Evolutionary conservation across 371 early-diverging fungal species (phyloP).

Genomic region (Syncephalis plumigaleata): DNA sequence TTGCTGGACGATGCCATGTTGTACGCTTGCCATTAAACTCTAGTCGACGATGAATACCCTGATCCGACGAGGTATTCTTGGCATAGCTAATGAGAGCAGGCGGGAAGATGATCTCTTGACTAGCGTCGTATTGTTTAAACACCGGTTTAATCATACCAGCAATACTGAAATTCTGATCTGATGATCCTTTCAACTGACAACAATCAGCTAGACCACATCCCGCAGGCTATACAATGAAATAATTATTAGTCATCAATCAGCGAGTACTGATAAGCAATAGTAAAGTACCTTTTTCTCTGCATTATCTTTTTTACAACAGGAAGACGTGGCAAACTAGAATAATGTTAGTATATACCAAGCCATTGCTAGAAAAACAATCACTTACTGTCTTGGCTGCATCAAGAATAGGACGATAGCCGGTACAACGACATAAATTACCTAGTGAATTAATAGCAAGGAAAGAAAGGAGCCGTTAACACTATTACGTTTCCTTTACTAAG

Average conservation of each 20-base stretch:
- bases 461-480: neutral
- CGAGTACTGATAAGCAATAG: neutral
- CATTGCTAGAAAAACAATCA: slow-evolving; percentile 6
- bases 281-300: neutral
- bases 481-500: neutral
- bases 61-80: neutral
- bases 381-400: slow-evolving; percentile 48
- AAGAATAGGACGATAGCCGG: slow-evolving; percentile 64
- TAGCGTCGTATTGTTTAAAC: slow-evolving; percentile 29
- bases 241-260: neutral
- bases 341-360: neutral
- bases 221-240: neutral
- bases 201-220: slow-evolving; percentile 5
- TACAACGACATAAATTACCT: slow-evolving; percentile 65
- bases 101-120: slow-evolving; percentile 40
- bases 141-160: slow-evolving; percentile 6
- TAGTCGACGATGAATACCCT: slow-evolving; percentile 10
- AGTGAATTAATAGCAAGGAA: neutral
- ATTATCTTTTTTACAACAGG: neutral
- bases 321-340: neutral
- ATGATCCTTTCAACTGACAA: slow-evolving; percentile 4
- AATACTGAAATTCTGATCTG: neutral
- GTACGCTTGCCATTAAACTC: slow-evolving; percentile 15
- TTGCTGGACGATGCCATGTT: slow-evolving; percentile 45
- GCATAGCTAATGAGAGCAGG: slow-evolving; percentile 26